A percentile compares a stretch with the other conserved stretches of the same genome.
Evolutionary conservation across 305 asterid genomes (phyloP).

Genomic region (Solanum hybrid): DNA sequence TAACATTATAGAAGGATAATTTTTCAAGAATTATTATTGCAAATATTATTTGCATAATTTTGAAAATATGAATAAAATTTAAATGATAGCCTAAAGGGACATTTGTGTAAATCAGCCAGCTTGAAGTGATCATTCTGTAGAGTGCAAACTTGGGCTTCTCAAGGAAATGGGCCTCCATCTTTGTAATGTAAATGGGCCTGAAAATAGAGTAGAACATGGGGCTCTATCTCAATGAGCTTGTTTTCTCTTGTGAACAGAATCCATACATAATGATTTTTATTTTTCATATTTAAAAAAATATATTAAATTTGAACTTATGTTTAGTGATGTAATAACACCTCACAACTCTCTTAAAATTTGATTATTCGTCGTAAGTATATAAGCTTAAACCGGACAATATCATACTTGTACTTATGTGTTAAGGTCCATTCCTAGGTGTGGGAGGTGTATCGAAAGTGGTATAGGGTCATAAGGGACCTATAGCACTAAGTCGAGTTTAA

Average conservation of each 20-base stretch:
- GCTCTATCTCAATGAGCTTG: neutral
- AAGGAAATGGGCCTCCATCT: neutral
- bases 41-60: neutral
- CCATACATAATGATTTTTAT: neutral
- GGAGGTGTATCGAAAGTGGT: too few relatives aligned
- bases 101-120: neutral
- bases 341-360: too few relatives aligned
- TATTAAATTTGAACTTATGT: neutral
- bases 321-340: neutral
- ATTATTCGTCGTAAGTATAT: too few relatives aligned
- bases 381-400: too few relatives aligned
- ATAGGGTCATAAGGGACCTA: too few relatives aligned
- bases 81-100: neutral
- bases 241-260: neutral
- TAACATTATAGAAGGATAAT: neutral
- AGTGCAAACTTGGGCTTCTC: neutral
- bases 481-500: too few relatives aligned
- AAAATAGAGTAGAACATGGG: neutral
- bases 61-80: neutral
- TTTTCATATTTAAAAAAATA: too few relatives aligned
- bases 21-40: neutral
- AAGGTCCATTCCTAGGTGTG: too few relatives aligned
- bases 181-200: neutral
- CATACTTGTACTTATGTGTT: too few relatives aligned
- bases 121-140: neutral